These are phyloP conservation scores for Calonectria pseudoreteaudii DNA, from an alignment of 2,329 filamentous ascomycete genomes.

Conservation along the genomic window DNA sequence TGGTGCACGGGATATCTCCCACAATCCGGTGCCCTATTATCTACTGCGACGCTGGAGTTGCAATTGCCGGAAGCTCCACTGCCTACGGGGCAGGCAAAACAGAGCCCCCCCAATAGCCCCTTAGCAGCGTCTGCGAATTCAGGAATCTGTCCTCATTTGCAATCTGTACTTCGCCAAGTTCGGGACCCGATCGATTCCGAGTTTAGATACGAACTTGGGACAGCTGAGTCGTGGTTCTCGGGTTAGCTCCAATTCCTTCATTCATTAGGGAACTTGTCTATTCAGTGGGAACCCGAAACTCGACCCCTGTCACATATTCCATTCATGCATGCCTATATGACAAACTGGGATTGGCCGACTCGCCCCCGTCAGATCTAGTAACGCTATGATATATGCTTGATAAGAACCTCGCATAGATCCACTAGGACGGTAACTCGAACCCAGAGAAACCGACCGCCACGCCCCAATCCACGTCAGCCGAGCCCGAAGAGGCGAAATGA, in stretches of 20 bases:
- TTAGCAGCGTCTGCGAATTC: not conserved
- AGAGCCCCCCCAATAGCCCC: not conserved
- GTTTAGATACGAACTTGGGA: not conserved
- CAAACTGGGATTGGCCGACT: not conserved
- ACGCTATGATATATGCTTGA: constrained; percentile 1
- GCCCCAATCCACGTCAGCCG: not conserved
- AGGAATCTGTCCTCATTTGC: not conserved
- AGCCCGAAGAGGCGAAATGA: not conserved
- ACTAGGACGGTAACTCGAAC: not conserved
- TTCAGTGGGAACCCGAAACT: not conserved
- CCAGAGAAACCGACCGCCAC: not conserved
- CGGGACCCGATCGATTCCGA: no score
- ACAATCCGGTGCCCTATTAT: not conserved
- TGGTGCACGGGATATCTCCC: not conserved
- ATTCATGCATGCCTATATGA: not conserved
- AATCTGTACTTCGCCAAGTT: no score
- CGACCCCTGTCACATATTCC: not conserved
- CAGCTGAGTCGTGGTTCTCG: not conserved
- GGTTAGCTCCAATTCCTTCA: not conserved
- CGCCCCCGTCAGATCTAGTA: not conserved
- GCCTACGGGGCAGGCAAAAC: not conserved
- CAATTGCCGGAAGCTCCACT: not conserved
- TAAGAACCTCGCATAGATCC: not conserved
- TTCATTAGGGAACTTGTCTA: no score
- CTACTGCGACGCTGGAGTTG: not conserved